Conservation (phyloP, 2,329 filamentous ascomycete genomes). For the Paramyrothecium roridum region DNA sequence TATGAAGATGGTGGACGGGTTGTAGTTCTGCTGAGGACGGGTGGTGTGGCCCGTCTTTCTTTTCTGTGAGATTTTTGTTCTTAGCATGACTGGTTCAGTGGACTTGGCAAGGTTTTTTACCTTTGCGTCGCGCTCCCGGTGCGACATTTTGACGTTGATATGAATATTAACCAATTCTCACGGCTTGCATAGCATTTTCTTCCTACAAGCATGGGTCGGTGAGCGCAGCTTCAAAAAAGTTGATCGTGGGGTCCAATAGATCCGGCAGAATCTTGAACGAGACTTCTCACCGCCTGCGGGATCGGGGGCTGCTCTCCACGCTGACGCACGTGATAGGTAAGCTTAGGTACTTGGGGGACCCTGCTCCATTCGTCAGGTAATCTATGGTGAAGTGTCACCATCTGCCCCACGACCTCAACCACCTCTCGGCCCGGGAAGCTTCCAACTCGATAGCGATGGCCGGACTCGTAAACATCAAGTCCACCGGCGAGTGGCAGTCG, state of each 20-base stretch:
- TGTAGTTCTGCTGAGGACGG: constrained; percentile 45
- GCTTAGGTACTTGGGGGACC: background rate
- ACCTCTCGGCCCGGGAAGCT: background rate
- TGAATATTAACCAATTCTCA: no score
- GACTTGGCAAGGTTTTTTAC: constrained; percentile 8
- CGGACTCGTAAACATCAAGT: constrained; percentile 57
- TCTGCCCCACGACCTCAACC: background rate
- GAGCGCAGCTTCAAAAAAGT: constrained; percentile 14
- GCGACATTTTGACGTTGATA: constrained; percentile 23
- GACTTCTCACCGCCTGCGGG: background rate
- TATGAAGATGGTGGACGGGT: constrained; percentile 66
- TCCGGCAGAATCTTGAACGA: background rate
- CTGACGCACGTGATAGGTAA: background rate
- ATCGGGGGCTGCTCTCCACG: background rate
- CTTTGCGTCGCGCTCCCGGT: constrained; percentile 27
- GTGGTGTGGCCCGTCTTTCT: constrained; percentile 44
- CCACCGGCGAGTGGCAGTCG: constrained; percentile 67
- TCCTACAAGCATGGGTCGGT: background rate
- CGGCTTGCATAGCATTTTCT: background rate
- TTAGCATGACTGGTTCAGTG: background rate
- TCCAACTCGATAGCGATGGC: constrained; percentile 8
- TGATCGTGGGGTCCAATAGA: constrained; percentile 2
- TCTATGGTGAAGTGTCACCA: background rate
- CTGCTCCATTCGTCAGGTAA: background rate
- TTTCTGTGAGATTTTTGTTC: constrained; percentile 37